phyloP scores from a whole-genome alignment of 345 rosid genomes.

The Syzygium jambos region DNA sequence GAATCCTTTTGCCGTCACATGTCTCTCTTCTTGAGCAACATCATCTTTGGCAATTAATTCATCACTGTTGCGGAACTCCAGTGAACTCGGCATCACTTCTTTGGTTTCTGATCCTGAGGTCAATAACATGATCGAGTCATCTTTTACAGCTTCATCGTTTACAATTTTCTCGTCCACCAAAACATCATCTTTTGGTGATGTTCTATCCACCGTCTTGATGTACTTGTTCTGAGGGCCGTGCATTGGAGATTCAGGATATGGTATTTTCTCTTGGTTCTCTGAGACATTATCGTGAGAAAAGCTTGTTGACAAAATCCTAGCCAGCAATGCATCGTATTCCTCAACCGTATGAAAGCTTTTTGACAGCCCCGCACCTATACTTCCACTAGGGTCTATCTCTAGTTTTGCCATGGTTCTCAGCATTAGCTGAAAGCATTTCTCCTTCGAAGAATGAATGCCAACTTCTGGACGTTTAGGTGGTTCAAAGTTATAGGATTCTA shows the following conservation, averaged over 20 bases:
- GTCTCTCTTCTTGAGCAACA: neutral
- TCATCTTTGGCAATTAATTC: neutral
- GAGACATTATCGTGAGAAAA: neutral
- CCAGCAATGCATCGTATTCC: constrained; percentile 23
- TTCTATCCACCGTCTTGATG: no score
- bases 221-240: no score
- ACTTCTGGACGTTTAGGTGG: constrained; percentile 7
- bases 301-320: constrained; percentile 2
- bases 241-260: neutral
- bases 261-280: neutral
- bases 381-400: neutral
- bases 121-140: neutral
- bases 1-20: constrained; percentile 1
- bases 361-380: neutral
- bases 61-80: neutral
- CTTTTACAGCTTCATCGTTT: neutral
- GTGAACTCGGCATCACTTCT: neutral
- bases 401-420: neutral
- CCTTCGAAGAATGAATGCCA: constrained; percentile 5
- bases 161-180: neutral
- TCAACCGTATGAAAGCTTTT: constrained; percentile 29
- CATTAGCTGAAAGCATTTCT: neutral
- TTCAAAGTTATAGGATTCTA: neutral
- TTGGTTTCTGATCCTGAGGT: neutral
- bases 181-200: neutral